Percentiles rank a stretch among this genome's conserved stretches.
Evolutionary conservation across 225 moss, liverwort and hornwort species (phyloP).

Genomic region (Polytrichum commune): DNA sequence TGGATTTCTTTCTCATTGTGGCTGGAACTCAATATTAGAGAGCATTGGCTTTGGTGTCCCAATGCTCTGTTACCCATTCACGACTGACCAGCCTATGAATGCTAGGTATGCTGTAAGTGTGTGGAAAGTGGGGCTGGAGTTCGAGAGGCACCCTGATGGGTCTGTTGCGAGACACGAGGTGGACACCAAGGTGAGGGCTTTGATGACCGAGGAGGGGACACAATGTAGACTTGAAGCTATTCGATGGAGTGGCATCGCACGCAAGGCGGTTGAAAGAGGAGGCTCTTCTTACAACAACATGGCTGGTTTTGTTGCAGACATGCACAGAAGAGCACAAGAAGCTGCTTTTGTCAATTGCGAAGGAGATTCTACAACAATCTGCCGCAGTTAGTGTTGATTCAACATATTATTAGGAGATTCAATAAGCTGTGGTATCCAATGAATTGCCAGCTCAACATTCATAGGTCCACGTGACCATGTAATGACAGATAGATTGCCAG

Average conservation of each 20-base stretch:
- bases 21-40: slow-evolving; percentile 21
- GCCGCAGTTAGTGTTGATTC: too few relatives aligned
- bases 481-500: too few relatives aligned
- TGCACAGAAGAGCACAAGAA: not conserved
- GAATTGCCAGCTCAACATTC: too few relatives aligned
- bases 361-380: too few relatives aligned
- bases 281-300: slow-evolving; percentile 12
- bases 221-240: not conserved
- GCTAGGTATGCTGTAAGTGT: slow-evolving; percentile 14
- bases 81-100: slow-evolving; percentile 24
- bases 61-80: slow-evolving; percentile 8
- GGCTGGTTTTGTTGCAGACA: slow-evolving; percentile 17
- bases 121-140: slow-evolving; percentile 21
- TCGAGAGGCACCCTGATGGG: slow-evolving; percentile 9
- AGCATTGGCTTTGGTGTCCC: slow-evolving; percentile 21
- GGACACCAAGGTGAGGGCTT: slow-evolving; percentile 7
- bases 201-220: slow-evolving; percentile 2
- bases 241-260: slow-evolving; percentile 1
- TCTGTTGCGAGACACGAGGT: slow-evolving; percentile 11
- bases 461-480: too few relatives aligned
- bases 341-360: too few relatives aligned
- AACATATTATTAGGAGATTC: too few relatives aligned
- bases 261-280: slow-evolving; percentile 1
- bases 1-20: slow-evolving; percentile 21
- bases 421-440: too few relatives aligned